Conservation (phyloP, 768 basidiomycete genomes). For the Holtermanniella nyarrowii region DNA sequence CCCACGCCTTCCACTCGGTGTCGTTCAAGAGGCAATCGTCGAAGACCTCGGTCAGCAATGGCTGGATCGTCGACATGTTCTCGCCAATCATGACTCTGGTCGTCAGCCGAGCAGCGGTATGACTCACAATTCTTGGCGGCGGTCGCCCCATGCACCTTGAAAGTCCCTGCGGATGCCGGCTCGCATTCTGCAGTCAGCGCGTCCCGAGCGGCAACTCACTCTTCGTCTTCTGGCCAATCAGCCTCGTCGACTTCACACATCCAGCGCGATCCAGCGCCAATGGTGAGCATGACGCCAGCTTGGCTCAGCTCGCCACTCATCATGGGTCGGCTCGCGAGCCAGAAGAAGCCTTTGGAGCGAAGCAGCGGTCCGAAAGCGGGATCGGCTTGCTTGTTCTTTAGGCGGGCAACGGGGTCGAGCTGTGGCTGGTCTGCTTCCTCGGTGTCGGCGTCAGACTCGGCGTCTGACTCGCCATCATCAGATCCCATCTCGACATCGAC, state of each 20-base stretch:
- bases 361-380: constrained; percentile 33
- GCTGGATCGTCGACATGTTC: constrained; percentile 7
- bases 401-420: constrained; percentile 31
- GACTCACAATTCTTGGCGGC: constrained; percentile 19
- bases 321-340: constrained; percentile 37
- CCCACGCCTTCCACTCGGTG: constrained; percentile 31
- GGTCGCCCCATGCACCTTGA: constrained; percentile 39
- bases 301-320: constrained; percentile 39
- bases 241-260: constrained; percentile 25
- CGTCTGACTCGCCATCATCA: constrained; percentile 1
- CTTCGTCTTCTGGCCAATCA: constrained; percentile 28
- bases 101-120: constrained; percentile 1
- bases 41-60: constrained; percentile 26
- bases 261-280: constrained; percentile 35
- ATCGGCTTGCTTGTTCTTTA: constrained; percentile 24
- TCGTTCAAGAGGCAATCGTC: constrained; percentile 30
- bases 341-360: constrained; percentile 39
- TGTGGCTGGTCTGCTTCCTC: constrained; percentile 19
- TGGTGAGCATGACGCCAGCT: constrained; percentile 37
- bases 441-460: constrained; percentile 13
- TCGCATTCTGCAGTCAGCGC: not conserved
- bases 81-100: constrained; percentile 28
- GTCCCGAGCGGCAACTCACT: constrained; percentile 14
- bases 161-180: constrained; percentile 37
- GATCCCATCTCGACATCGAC: constrained; percentile 10